Evolutionary conservation across 192 early-diverging fungal species (phyloP), one percentile per base, ranked within the genome.

Genomic region (Mortierella claussenii): DNA sequence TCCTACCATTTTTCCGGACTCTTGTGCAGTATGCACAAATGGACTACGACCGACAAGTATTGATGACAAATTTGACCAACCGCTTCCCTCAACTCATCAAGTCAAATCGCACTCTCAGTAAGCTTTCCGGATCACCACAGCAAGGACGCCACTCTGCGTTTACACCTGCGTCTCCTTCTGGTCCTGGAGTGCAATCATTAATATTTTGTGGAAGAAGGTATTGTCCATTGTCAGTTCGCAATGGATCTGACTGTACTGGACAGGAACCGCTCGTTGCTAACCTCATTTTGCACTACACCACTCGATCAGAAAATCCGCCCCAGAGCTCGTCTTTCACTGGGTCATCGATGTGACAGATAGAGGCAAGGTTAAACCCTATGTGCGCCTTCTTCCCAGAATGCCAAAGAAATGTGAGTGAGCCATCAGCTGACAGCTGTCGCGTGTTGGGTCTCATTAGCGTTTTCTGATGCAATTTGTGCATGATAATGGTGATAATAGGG

Each of bases 271-370:
- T n/a, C n/a, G n/a, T n/a, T n/a, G n/a, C n/a, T n/a, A n/a, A n/a
- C n/a, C n/a, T n/a, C n/a, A n/a, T n/a, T n/a, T n/a, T n/a, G n/a
- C n/a, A n/a, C n/a, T n/a, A n/a, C n/a, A n/a, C n/a, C n/a, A n/a
- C n/a, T n/a, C n/a, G n/a, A n/a, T n/a, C 26, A 76, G 58, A 15
- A 55, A 49, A 51, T 55, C 57, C 21, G 54, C 45, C 44, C 73
- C 64, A 3, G 73, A 76, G n/a, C 73, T 76, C 0, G 53, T 76
- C 2, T 32, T 76, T 15, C 63, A 67, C 2, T 76, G 73, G 73
- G 33, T 17, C 2, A 76, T 76, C 24, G 53, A 67, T 17, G 58
- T 45, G 1, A 61, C 73, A 4, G 46, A 42, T 0, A 40, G 62
- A 21, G 73, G 73, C 30, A 55, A 36, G 44, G 18, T 67, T 60